phyloP scores from a whole-genome alignment of 2,329 filamentous ascomycete species.

The Xylaria polymorpha region DNA sequence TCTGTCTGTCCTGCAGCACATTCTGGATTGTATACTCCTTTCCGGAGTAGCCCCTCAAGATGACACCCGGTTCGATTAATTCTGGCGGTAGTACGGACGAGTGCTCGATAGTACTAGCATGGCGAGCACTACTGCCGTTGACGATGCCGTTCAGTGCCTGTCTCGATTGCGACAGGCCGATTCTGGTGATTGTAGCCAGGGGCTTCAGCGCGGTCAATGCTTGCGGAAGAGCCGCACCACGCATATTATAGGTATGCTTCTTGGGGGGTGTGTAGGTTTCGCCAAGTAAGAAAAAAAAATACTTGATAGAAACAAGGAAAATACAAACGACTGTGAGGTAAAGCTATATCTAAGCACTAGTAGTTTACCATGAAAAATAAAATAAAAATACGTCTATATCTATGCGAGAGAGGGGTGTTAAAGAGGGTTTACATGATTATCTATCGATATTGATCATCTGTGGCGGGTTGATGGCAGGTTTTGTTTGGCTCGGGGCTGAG shows the following conservation, averaged over 20 bases:
- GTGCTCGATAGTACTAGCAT: slow-evolving; percentile 46
- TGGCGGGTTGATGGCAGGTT: slow-evolving; percentile 13
- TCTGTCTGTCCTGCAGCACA: slow-evolving; percentile 51
- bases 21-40: slow-evolving; percentile 50
- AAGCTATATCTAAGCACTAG: slow-evolving; percentile 4
- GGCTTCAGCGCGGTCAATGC: slow-evolving; percentile 47
- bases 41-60: slow-evolving; percentile 49
- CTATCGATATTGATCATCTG: slow-evolving; percentile 21
- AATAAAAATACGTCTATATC: slow-evolving; percentile 22
- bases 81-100: slow-evolving; percentile 35
- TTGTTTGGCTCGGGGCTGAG: background rate
- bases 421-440: slow-evolving; percentile 22
- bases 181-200: slow-evolving; percentile 42
- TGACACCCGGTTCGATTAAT: slow-evolving; percentile 47
- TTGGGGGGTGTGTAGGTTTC: slow-evolving; percentile 8
- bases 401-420: slow-evolving; percentile 13
- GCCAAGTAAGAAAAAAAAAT: slow-evolving; percentile 15
- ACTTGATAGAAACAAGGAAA: slow-evolving; percentile 13
- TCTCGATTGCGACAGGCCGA: slow-evolving; percentile 43
- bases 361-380: background rate
- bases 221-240: slow-evolving; percentile 45
- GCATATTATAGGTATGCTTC: slow-evolving; percentile 45
- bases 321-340: slow-evolving; percentile 16
- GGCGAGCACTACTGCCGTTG: slow-evolving; percentile 40
- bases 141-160: slow-evolving; percentile 36